Evolutionary conservation across 2,329 filamentous ascomycete species (phyloP), one percentile per base, ranked within the genome.

Genomic region (Alternaria tenuissima): DNA sequence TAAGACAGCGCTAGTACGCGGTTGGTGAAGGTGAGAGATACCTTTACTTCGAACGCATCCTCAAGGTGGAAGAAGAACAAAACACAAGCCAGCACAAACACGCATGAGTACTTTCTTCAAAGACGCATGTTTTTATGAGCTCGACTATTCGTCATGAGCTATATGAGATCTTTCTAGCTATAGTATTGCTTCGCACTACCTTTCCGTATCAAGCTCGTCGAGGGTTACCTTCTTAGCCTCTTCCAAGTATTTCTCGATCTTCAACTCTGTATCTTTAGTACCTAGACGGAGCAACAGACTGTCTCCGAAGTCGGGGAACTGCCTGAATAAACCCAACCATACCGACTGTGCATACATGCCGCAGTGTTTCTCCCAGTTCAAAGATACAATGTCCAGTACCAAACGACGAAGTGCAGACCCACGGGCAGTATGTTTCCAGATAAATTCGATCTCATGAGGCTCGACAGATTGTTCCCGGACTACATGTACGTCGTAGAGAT

Each of bases 391-490:
- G 8, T 39, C n/a, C 4, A 39, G 38, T 12, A 12, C n/a, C n/a
- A 4, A 39, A n/a, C 38, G 38, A 39, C 38, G 38, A 4, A 39
- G 38, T n/a, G 16, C 16, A 38, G 34, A 38, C 16, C 4, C 4
- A n/a, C 9, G 3, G 3, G 34, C 8, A 38, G 34, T 38, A 3
- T 38, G 3, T 8, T 9, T n/a, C 34, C 34, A 38, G 16, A 14
- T n/a, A 3, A 4, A 38, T 1, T 8, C 7, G 8, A 38, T 4
- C 9, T 38, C 34, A 1, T 8, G 16, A 0, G 3, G 16, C 16
- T 3, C 6, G 34, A 38, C 16, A n/a, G 7, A 1, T 7, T 4
- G 7, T n/a, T 8, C 34, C 1, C 0, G 0, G 6, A 1, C 3
- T 7, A 5, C 6, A 14, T n/a, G 16, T 5, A 7, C 7, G 14